Evolutionary conservation across 352 stramenopile species (phyloP), one percentile per base, ranked within the genome.

Genomic region (Phytopythium litorale): DNA sequence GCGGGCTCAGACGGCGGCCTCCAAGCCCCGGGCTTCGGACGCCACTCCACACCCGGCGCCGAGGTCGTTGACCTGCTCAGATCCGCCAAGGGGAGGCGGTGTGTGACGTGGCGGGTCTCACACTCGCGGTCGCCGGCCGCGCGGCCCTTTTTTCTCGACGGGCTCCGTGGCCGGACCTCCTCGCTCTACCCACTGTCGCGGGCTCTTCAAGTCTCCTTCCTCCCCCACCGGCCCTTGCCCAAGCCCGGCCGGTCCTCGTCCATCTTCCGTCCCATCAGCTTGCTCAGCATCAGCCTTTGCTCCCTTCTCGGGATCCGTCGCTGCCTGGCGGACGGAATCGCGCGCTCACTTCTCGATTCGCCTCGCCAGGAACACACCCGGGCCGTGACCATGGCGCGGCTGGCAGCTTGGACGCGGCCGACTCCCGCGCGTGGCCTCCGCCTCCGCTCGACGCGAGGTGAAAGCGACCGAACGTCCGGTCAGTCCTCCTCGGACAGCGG

Each of bases 71-170:
- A 21, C 16, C 21, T 45, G 38, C 38, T 45, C 38, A n/a, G 38
- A 45, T 45, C 38, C 28, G 5, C 28, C 28, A n/a, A 21, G 40
- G 40, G 40, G 40, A 21, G 18, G 40, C 18, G 40, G 52, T 58
- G 52, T 58, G 52, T 58, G 52, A 58, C 52, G 52, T 58, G 52
- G 52, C 52, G 52, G 52, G 52, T 11, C 52, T 58, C 52, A 58
- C 52, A n/a, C 43, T 58, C 33, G 2, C 19, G 15, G 38, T 45
- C 38, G 33, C 33, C 33, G 18, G 32, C 15, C 13, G 19, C 35
- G 12, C 51, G 21, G 52, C 30, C n/a, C 30, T 56, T 56, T 56
- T 56, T 23, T 56, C 7, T 13, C 50, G 50, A 18, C 12, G 4
- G n/a, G n/a, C 52, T 19, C 21, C 52, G 52, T 16, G 52, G 28